Evolutionary conservation across 805 yeast species (phyloP), one percentile per base, ranked within the genome.

Genomic region (Starmerella davenportii): DNA sequence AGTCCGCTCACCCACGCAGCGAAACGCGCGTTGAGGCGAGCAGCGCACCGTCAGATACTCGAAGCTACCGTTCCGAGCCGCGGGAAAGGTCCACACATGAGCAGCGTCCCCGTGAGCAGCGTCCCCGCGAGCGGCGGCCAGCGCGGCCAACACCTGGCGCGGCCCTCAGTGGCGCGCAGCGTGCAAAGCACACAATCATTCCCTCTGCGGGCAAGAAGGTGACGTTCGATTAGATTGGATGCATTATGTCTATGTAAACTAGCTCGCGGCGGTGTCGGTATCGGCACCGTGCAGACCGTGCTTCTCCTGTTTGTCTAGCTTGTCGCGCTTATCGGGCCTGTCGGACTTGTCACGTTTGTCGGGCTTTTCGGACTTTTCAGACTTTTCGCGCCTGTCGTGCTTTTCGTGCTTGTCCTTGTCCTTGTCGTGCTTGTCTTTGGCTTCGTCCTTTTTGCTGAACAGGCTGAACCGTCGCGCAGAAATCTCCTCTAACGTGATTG

Each of bases 121-220:
- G n/a, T 9, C 35, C 35, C 5, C 7, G 25, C 7, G 35, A 52
- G 23, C 35, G 53, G 35, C 44, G 43, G 15, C 40, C 37, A 25
- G 30, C 39, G 35, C 40, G 51, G 39, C 52, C 51, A 37, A 51
- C 58, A 4, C 57, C 95, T 7, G 85, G 95, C 34, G 70, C 80
- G 33, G 94, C 94, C 0, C 66, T 87, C 50, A 87, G 94, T 2
- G 65, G 65, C 14, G 95, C 96, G 3, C 93, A 71, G 60, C 74
- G 96, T 62, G 93, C 75, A 7, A 76, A 80, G 51, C 81, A 82
- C 16, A 85, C 92, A 4, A 80, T 87, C 54, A 93, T 84, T 21
- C 73, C 80, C 36, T 78, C 95, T 1, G 65, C 75, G n/a, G 96
- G 96, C 56, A 85, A 80, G 60, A 87, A 84, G 56, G 65, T 69